These are phyloP conservation scores for Prosopis cineraria DNA, from an alignment of 306 rosid genomes.

Conservation along the genomic window DNA sequence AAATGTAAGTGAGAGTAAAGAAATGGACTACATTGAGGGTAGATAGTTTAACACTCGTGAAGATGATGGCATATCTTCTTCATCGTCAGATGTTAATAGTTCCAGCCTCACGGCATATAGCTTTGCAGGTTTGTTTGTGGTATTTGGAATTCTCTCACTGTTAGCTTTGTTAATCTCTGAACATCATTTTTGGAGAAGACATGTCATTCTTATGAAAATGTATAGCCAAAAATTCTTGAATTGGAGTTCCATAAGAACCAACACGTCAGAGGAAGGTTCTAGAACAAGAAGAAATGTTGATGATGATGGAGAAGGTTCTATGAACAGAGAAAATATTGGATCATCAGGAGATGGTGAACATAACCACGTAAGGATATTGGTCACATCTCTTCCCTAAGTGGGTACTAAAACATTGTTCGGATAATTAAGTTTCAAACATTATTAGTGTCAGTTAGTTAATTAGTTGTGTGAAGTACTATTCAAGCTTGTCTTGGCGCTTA, in stretches of 20 bases:
- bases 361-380: background rate
- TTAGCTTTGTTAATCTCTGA: conserved; percentile 29
- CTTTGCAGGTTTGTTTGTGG: conserved; percentile 29
- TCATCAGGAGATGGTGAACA: background rate
- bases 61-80: background rate
- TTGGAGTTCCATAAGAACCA: background rate
- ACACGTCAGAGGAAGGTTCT: background rate
- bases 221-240: background rate
- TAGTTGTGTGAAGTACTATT: background rate
- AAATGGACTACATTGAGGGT: background rate
- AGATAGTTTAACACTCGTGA: conserved; percentile 9
- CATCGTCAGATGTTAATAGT: background rate
- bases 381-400: background rate
- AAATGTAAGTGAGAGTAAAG: background rate
- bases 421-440: background rate
- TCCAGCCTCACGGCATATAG: conserved; percentile 15
- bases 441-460: background rate
- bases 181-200: conserved; percentile 1
- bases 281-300: background rate
- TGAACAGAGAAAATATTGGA: background rate
- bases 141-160: conserved; percentile 12
- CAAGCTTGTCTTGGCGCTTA: background rate
- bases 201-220: background rate
- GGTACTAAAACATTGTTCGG: background rate
- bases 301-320: background rate